Evolutionary conservation across 495 filamentous ascomycete genomes (phyloP), one percentile per base, ranked within the genome.

Genomic region (Xanthoparmelia taractica): DNA sequence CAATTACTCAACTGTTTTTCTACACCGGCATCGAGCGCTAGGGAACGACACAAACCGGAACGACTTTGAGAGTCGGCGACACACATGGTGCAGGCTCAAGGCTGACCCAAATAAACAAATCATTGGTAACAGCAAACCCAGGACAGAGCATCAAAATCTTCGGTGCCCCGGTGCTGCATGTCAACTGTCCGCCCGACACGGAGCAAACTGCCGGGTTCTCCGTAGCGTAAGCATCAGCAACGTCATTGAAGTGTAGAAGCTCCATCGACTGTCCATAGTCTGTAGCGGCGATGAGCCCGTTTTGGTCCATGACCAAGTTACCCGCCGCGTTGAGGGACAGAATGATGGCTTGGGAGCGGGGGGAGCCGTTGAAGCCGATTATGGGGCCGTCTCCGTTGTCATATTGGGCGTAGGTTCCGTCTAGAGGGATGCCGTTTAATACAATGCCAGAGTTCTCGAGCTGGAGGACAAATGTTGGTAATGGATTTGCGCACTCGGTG

Each of bases 251-350:
- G 50, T 54, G 50, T 29, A 54, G 29, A 20, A 54, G 50, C 29
- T 54, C 50, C 50, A 54, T 54, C 50, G 50, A 54, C 50, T 54
- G 50, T 54, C 50, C 50, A 17, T 54, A 54, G 33, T 54, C 50
- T 0, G 17, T 18, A 4, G 13, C 13, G 5, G 7, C 50, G 17
- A 54, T 54, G 6, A 54, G 50, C 27, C 27, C 50, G 17, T 54
- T 54, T 11, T 54, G 50, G 11, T 54, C 50, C 27, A 54, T 54
- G 50, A 54, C 50, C 29, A 54, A 29, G 8, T 54, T 54, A 2
- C 50, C 50, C 29, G 27, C 29, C 10, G 50, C 50, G 29, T 54
- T 54, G 50, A 54, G 50, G 50, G 50, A 54, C 29, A 54, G 50
- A 23, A 54, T 33, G 50, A 54, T n/a, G 50, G 50, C 50, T 33